Base-by-base conservation (phyloP, 2,329 filamentous ascomycete species). In the Orbilia ellipsospora region DNA sequence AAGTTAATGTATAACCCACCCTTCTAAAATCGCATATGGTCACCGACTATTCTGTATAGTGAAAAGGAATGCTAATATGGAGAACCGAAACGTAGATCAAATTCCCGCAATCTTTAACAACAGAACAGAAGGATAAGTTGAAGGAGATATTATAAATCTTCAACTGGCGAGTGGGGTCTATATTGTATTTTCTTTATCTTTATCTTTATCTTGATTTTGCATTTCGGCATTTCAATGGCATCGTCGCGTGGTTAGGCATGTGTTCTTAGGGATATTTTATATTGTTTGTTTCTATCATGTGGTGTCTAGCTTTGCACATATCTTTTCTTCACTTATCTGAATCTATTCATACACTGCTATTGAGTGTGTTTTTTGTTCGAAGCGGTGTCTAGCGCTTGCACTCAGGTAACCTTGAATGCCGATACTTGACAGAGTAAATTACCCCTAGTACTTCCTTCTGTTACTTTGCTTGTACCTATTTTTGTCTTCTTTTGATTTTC, bases 61-160 rank as follows among this genome's bases (percentile, higher is more conserved):
- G 31, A 36, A 36, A 31, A 8, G 15, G 45, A 31, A 57, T 45
- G 31, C 36, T 48, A n/a, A 63, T n/a, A 36, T 52, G 70, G 3
- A 36, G 36, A 36, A 15, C 18, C 10, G 50, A 3, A 8, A 23
- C 62, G 28, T 13, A 80, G 79, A 77, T 80, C 28, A 73, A 92
- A 81, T 98, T 97, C 85, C 95, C 95, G 0, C 90, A 89, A 2
- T 90, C 83, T 48, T 83, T 99, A 83, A 94, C 92, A 2, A 69
- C 87, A 6, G 84, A 87, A 3, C 94, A 98, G 84, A 98, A 97
- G 86, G 85, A 89, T 78, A 87, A 90, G 81, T 83, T 99, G 78
- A 92, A 87, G 83, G 90, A 94, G 80, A 92, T 97, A 80, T 84
- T 99, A 45, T 67, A 73, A 67, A 50, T 26, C 26, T 40, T 36